Evolutionary conservation across 169 alveolate genomes (phyloP), one percentile per base, ranked within the genome.

Genomic region (Perkinsus marinus): DNA sequence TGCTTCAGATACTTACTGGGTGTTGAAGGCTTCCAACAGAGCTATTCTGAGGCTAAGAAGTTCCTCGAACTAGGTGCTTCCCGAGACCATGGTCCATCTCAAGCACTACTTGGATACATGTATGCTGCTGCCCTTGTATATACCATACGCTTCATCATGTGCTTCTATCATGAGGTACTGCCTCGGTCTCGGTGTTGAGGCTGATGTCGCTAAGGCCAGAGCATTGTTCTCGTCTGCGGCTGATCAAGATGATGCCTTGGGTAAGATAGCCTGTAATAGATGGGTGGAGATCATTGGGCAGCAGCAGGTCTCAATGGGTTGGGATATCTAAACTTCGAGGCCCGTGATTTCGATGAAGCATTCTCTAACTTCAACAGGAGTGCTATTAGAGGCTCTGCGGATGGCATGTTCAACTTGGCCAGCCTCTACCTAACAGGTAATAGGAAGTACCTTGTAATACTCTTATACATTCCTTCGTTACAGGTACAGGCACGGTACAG

Each of bases 331-430:
- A 91, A 92, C 89, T 94, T 94, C 92, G 92, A 90, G 89, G 93
- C 91, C 0, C 92, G 94, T 39, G 90, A 92, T 36, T 68, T 89
- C 34, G 90, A 90, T 36, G 39, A 90, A 39, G 96, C 96, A 89
- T 94, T 93, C 90, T 92, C 68, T n/a, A 92, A 92, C 94, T 94
- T 94, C 94, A 94, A 94, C 90, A 93, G 92, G 90, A 90, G 93
- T 30, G 92, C 93, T 39, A 46, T 43, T 10, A 92, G 92, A 10
- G 93, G 93, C 39, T 89, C 92, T 13, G 92, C 94, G 13, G 96
- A 94, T 43, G 96, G 95, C 41, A 92, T 92, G 95, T 90, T 93
- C 92, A 94, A 94, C 93, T 92, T 94, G 43, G 96, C 95, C 43
- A 43, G 93, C 68, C 91, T 94, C 90, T 92, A 69, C 57, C 39